Evolutionary conservation across 2,329 filamentous ascomycete genomes (phyloP).

Genomic region (Dactylonectria macrodidyma): DNA sequence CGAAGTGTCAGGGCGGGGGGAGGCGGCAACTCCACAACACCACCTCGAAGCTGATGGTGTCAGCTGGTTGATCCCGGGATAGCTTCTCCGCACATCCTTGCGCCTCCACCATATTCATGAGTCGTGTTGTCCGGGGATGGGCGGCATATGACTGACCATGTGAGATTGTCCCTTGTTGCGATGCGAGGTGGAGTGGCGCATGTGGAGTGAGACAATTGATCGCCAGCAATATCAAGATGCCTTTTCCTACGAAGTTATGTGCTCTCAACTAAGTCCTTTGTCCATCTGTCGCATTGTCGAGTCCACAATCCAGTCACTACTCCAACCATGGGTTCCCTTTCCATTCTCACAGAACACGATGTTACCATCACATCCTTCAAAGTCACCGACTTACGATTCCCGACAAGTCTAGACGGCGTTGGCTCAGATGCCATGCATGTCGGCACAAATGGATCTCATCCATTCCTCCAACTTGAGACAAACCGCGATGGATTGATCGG

Average conservation of each 20-base stretch:
- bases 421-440: conserved; percentile 98
- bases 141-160: conserved; percentile 18
- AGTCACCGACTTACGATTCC: conserved; percentile 83
- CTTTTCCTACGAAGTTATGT: neutral
- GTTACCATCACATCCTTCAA: conserved; percentile 81
- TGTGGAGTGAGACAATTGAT: conserved; percentile 13
- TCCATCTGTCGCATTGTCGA: conserved; percentile 1
- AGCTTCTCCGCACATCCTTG: conserved; percentile 22
- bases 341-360: conserved; percentile 53
- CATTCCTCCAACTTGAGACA: conserved; percentile 91
- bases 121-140: conserved; percentile 24
- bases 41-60: neutral
- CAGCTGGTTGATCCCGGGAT: neutral
- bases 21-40: conserved; percentile 34
- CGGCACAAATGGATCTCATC: conserved; percentile 90
- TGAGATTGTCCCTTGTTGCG: neutral
- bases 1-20: conserved; percentile 21
- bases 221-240: conserved; percentile 22
- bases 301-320: neutral
- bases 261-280: neutral
- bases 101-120: neutral
- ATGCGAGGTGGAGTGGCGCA: neutral
- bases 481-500: conserved; percentile 76
- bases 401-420: conserved; percentile 94
- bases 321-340: conserved; percentile 23